phyloP scores from a whole-genome alignment of 2,329 filamentous ascomycete species.

The Phaeomoniella chlamydospora region DNA sequence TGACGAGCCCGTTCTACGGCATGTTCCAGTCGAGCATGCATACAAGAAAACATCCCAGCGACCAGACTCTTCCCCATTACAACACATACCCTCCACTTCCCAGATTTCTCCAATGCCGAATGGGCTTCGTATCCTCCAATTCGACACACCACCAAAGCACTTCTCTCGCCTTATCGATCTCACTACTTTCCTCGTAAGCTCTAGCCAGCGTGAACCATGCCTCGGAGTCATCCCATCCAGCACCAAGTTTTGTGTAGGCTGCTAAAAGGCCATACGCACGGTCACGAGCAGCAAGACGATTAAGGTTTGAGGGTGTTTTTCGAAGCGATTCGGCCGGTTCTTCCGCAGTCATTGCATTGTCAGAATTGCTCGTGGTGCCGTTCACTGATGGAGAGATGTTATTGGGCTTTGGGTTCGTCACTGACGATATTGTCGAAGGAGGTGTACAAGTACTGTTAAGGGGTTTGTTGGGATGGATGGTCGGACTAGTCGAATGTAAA shows the following conservation, averaged over 20 bases:
- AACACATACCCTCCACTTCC: conserved; percentile 53
- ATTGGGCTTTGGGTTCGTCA: not conserved
- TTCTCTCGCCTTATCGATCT: conserved; percentile 76
- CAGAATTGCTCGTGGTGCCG: not conserved
- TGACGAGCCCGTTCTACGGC: too few species aligned
- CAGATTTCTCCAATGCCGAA: conserved; percentile 64
- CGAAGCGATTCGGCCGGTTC: conserved; percentile 19
- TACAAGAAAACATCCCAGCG: too few species aligned
- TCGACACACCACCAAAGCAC: conserved; percentile 97
- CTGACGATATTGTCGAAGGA: not conserved
- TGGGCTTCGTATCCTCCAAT: conserved; percentile 69
- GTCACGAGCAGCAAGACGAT: conserved; percentile 79
- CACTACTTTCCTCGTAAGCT: conserved; percentile 75
- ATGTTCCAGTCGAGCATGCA: too few species aligned
- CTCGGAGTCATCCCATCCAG: conserved; percentile 81
- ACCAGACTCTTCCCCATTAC: conserved; percentile 17
- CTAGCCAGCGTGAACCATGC: conserved; percentile 83
- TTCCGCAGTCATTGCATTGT: not conserved
- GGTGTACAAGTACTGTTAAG: too few species aligned
- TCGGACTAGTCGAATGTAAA: conserved; percentile 1
- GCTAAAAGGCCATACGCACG: conserved; percentile 74
- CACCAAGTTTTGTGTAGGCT: conserved; percentile 68
- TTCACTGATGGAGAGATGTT: not conserved
- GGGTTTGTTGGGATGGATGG: not conserved
- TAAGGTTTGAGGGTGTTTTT: conserved; percentile 54